phyloP scores from a whole-genome alignment of 768 basidiomycete species.

The Tulasnella sp. region DNA sequence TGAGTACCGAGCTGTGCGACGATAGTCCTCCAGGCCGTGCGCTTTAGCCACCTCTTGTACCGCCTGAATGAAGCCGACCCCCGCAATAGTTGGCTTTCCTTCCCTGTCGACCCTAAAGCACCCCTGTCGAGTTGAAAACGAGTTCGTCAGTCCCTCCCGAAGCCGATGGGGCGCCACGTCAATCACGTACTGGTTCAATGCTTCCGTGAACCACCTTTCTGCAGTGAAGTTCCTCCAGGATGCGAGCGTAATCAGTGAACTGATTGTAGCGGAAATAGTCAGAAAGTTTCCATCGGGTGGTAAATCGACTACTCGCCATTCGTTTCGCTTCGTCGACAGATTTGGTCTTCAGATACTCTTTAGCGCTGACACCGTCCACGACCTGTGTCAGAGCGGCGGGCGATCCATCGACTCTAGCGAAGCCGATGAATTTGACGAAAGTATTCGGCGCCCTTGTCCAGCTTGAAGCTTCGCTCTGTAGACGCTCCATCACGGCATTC shows the following conservation, averaged over 20 bases:
- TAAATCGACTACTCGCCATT: neutral
- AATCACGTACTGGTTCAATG: neutral
- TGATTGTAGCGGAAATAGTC: neutral
- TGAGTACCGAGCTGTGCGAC: neutral
- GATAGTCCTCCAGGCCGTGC: neutral
- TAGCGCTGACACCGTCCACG: neutral
- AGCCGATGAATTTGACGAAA: neutral
- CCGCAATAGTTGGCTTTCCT: neutral
- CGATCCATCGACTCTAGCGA: neutral
- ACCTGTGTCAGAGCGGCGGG: neutral
- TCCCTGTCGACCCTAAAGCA: neutral
- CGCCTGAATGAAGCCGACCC: neutral
- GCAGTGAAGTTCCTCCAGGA: neutral
- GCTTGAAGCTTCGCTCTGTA: neutral
- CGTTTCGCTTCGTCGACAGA: neutral
- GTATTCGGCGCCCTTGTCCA: neutral
- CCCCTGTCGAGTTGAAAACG: neutral
- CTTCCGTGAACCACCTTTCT: neutral
- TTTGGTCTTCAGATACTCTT: neutral
- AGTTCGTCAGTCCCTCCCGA: neutral
- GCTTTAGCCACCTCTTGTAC: neutral
- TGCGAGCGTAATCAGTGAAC: neutral
- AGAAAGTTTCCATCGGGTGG: neutral
- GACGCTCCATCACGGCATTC: neutral
- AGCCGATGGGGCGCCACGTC: neutral